phyloP scores from a whole-genome alignment of 1,284 basidiomycete genomes.

The Melampsora occidentalis region DNA sequence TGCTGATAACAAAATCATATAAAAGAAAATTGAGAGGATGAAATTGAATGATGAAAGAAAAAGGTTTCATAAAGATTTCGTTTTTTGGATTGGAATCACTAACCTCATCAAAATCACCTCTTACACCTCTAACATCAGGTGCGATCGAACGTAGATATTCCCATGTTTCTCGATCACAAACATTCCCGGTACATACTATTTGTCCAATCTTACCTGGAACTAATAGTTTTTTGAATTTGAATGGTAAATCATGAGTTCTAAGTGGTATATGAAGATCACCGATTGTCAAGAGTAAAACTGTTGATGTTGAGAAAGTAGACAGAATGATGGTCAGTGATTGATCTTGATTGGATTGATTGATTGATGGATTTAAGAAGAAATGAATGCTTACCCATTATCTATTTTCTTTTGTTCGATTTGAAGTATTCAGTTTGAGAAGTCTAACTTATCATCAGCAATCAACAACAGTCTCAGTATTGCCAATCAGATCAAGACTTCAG shows the following conservation, averaged over 20 bases:
- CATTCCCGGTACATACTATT: slow-evolving; percentile 95
- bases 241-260: slow-evolving; percentile 78
- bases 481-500: no score
- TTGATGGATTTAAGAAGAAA: no score
- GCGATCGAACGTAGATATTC: slow-evolving; percentile 96
- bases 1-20: no score
- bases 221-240: slow-evolving; percentile 94
- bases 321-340: no score
- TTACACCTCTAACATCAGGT: slow-evolving; percentile 87
- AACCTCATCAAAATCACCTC: slow-evolving; percentile 94
- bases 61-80: no score
- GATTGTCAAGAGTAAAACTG: slow-evolving; percentile 83
- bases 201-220: slow-evolving; percentile 96
- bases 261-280: slow-evolving; percentile 93
- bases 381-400: no score
- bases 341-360: no score
- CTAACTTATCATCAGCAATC: no score
- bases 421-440: no score
- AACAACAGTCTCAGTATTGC: no score
- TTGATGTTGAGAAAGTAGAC: not conserved
- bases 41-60: not conserved
- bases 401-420: no score
- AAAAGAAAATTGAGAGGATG: no score
- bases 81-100: slow-evolving; percentile 47
- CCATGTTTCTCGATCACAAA: slow-evolving; percentile 94